Evolutionary conservation across 805 yeast genomes (phyloP).

Genomic region (Tetrapisispora nanseiensis): DNA sequence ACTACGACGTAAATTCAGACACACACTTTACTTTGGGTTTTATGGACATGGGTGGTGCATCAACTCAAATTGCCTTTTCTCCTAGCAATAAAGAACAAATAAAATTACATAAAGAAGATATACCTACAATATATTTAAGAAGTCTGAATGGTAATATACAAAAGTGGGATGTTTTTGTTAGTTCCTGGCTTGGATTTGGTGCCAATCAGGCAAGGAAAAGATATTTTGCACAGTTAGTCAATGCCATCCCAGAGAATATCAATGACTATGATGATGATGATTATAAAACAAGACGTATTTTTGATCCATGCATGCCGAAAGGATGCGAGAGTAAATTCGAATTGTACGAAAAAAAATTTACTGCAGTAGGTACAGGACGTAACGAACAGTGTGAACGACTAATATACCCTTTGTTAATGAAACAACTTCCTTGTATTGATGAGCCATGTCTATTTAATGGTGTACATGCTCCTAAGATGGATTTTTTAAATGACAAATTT

Average conservation of each 20-base stretch:
- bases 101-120: slow-evolving; percentile 58
- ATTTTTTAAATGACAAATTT: slow-evolving; percentile 69
- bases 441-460: slow-evolving; percentile 92
- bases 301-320: slow-evolving; percentile 76
- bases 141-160: slow-evolving; percentile 62
- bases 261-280: slow-evolving; percentile 40
- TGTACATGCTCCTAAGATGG: slow-evolving; percentile 83
- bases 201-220: slow-evolving; percentile 87
- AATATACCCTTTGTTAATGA: slow-evolving; percentile 67
- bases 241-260: slow-evolving; percentile 39
- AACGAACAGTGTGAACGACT: slow-evolving; percentile 62
- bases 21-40: slow-evolving; percentile 69
- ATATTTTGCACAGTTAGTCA: slow-evolving; percentile 49
- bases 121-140: slow-evolving; percentile 55
- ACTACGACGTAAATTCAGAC: slow-evolving; percentile 30
- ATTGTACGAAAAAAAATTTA: slow-evolving; percentile 37
- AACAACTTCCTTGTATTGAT: slow-evolving; percentile 73
- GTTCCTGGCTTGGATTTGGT: slow-evolving; percentile 96
- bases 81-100: slow-evolving; percentile 59
- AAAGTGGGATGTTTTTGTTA: slow-evolving; percentile 80
- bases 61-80: slow-evolving; percentile 90
- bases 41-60: slow-evolving; percentile 99
- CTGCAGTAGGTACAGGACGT: slow-evolving; percentile 66
- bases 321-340: slow-evolving; percentile 43
- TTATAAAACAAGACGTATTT: slow-evolving; percentile 30